Evolutionary conservation across 768 basidiomycete species (phyloP).

Genomic region (Clavulina sp.): DNA sequence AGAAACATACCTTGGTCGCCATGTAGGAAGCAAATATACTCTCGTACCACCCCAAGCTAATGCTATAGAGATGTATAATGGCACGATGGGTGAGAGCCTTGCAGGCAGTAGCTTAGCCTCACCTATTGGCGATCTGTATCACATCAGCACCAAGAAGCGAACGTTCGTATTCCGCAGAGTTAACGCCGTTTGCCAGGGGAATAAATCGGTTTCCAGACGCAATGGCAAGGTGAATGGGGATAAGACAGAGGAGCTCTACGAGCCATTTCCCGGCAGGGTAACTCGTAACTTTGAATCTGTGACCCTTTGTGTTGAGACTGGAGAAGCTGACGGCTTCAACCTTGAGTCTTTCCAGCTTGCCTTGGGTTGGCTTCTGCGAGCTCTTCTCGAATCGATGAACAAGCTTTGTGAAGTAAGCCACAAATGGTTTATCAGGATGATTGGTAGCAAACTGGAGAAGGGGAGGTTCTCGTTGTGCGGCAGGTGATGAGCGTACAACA

Average conservation of each 20-base stretch:
- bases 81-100: not conserved
- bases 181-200: constrained; percentile 41
- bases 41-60: constrained; percentile 50
- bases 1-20: constrained; percentile 34
- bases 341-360: constrained; percentile 23
- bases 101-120: not conserved
- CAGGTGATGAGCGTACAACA: constrained; percentile 7
- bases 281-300: constrained; percentile 18
- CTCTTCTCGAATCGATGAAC: constrained; percentile 30
- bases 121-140: constrained; percentile 33
- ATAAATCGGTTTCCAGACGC: constrained; percentile 42
- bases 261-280: constrained; percentile 43
- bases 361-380: constrained; percentile 36
- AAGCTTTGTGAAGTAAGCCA: constrained; percentile 28
- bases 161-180: constrained; percentile 31
- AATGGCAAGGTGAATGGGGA: constrained; percentile 46
- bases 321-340: too few species aligned
- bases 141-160: constrained; percentile 42
- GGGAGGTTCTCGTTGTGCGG: too few species aligned
- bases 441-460: too few species aligned
- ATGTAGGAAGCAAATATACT: constrained; percentile 44
- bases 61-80: constrained; percentile 1
- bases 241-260: constrained; percentile 40
- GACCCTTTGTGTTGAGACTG: constrained; percentile 24
- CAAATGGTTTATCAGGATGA: too few species aligned